Conservation (phyloP, 1,139 yeast species). For the Neolecta irregularis region DNA sequence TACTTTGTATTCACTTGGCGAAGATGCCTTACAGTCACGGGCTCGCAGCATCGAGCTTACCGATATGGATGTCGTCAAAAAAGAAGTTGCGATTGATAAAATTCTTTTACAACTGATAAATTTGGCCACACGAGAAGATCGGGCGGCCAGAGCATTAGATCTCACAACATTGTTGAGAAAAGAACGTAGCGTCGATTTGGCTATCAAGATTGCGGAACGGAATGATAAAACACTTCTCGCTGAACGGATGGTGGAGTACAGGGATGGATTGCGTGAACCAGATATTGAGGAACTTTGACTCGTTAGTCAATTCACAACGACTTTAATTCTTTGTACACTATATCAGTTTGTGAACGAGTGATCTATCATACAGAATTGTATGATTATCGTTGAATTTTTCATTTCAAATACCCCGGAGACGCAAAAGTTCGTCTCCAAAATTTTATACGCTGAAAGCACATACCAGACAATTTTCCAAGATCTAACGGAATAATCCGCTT, state of each 20-base stretch:
- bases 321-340: too few species aligned
- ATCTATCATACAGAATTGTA: too few species aligned
- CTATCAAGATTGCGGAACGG: slow-evolving; percentile 68
- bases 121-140: slow-evolving; percentile 55
- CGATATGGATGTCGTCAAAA: slow-evolving; percentile 27
- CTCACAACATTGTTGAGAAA: slow-evolving; percentile 54
- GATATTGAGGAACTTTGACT: too few species aligned
- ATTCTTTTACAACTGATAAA: slow-evolving; percentile 62
- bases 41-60: slow-evolving; percentile 29
- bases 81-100: slow-evolving; percentile 40
- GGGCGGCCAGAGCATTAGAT: slow-evolving; percentile 50
- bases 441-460: too few species aligned
- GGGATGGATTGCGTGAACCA: slow-evolving; percentile 1
- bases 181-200: slow-evolving; percentile 70
- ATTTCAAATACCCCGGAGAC: too few species aligned
- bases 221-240: slow-evolving; percentile 53
- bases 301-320: too few species aligned
- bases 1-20: slow-evolving; percentile 14
- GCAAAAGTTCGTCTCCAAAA: too few species aligned
- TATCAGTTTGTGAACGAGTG: too few species aligned
- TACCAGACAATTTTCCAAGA: too few species aligned
- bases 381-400: too few species aligned
- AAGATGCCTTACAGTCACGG: slow-evolving; percentile 17
- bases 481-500: too few species aligned
- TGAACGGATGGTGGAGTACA: slow-evolving; percentile 19